Conservation (phyloP, 192 early-diverging fungal species). For the Backusella tarrabulga region DNA sequence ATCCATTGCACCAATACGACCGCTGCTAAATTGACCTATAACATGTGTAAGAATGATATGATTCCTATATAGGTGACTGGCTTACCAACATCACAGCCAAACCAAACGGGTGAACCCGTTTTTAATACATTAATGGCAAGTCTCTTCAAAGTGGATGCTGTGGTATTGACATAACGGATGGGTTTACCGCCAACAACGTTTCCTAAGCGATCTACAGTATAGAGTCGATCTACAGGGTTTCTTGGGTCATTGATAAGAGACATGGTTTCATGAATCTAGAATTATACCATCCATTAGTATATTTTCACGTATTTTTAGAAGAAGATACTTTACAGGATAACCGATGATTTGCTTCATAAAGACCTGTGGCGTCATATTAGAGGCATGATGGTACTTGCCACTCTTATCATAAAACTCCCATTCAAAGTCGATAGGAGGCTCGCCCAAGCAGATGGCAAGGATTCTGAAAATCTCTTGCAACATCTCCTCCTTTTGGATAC, state of each 20-base stretch:
- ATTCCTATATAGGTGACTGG: not conserved
- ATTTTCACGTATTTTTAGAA: not conserved
- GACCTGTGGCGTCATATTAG: constrained; percentile 55
- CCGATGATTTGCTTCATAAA: constrained; percentile 64
- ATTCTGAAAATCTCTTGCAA: constrained; percentile 69
- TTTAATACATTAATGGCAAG: constrained; percentile 58
- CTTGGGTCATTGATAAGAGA: constrained; percentile 79
- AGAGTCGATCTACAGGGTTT: constrained; percentile 56
- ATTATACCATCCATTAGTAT: not conserved
- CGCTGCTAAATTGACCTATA: constrained; percentile 55
- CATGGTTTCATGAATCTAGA: constrained; percentile 58
- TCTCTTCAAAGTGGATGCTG: constrained; percentile 53
- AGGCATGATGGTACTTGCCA: constrained; percentile 58
- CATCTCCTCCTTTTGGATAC: constrained; percentile 54
- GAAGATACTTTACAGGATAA: constrained; percentile 35
- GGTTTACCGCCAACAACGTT: constrained; percentile 67
- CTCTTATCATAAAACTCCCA: constrained; percentile 74
- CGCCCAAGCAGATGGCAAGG: constrained; percentile 67
- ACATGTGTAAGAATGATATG: no score
- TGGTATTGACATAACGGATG: constrained; percentile 69
- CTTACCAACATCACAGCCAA: constrained; percentile 68
- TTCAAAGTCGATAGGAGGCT: constrained; percentile 64
- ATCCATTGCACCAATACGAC: constrained; percentile 60
- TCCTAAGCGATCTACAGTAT: constrained; percentile 73
- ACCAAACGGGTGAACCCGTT: constrained; percentile 71